phyloP scores from a whole-genome alignment of 768 basidiomycete species.

The Boletus reticulatus region DNA sequence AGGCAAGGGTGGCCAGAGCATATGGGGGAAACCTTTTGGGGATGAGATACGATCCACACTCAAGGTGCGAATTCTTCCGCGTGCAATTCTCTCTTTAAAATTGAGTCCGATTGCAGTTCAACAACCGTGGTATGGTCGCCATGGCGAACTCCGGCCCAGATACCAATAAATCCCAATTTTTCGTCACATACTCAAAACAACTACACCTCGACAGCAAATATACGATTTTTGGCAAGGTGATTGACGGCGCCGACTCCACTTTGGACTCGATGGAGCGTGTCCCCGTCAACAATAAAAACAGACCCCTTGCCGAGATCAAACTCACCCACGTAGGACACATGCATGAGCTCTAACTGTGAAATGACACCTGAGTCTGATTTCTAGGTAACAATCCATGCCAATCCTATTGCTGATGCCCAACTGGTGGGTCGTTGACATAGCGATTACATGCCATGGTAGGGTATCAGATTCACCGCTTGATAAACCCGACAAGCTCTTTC shows the following conservation, averaged over 20 bases:
- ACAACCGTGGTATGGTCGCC: constrained; percentile 89
- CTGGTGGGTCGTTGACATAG: constrained; percentile 24
- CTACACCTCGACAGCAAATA: constrained; percentile 92
- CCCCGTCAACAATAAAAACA: constrained; percentile 88
- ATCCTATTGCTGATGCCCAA: constrained; percentile 85
- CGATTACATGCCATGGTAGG: constrained; percentile 9
- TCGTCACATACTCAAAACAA: constrained; percentile 90
- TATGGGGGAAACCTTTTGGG: constrained; percentile 89
- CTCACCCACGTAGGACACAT: constrained; percentile 62
- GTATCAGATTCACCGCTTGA: constrained; percentile 54
- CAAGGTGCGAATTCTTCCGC: constrained; percentile 54
- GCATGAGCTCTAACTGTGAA: background rate
- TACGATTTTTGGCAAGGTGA: constrained; percentile 96
- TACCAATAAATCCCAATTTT: constrained; percentile 91
- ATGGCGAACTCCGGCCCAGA: constrained; percentile 98
- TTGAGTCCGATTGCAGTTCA: constrained; percentile 62
- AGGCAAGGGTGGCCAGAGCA: constrained; percentile 95
- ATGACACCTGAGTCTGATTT: constrained; percentile 3
- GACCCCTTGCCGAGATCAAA: constrained; percentile 84
- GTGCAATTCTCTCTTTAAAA: background rate
- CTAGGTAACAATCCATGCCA: constrained; percentile 88
- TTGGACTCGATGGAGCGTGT: constrained; percentile 92
- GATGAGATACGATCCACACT: constrained; percentile 94
- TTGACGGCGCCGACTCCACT: constrained; percentile 93
- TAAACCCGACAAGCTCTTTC: constrained; percentile 86